Percentiles rank a stretch among this genome's conserved stretches.
Conservation (phyloP, 257 asterid species). For the Nicotiana noctiflora region DNA sequence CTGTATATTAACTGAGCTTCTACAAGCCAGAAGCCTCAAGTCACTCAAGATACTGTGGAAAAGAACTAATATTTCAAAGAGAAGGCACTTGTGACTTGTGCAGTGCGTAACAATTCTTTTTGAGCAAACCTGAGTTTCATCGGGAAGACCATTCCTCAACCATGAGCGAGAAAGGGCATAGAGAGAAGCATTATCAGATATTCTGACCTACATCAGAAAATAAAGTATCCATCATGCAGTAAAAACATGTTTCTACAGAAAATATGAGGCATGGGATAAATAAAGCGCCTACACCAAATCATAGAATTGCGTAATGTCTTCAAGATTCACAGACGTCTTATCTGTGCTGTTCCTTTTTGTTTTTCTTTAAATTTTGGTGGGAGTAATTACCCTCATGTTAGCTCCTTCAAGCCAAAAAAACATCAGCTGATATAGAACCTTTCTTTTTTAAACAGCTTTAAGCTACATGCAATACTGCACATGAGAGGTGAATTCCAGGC, state of each 20-base stretch:
- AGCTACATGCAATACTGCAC: background rate
- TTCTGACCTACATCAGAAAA: slow-evolving; percentile 48
- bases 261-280: background rate
- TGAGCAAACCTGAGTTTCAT: slow-evolving; percentile 65
- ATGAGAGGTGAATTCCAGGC: background rate
- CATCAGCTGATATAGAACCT: background rate
- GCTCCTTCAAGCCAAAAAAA: background rate
- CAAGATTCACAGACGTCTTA: background rate
- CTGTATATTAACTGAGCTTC: background rate
- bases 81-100: background rate
- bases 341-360: background rate
- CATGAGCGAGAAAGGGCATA: slow-evolving; percentile 81
- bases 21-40: background rate
- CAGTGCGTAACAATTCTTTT: slow-evolving; percentile 5
- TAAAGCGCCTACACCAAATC: background rate
- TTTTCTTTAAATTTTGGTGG: background rate
- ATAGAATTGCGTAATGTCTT: background rate
- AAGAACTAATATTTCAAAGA: background rate
- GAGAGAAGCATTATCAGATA: slow-evolving; percentile 56
- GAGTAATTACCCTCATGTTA: background rate
- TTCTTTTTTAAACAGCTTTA: background rate
- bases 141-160: slow-evolving; percentile 72
- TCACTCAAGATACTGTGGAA: background rate
- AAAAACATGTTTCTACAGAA: slow-evolving; percentile 4
- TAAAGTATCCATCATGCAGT: slow-evolving; percentile 9